Evolutionary conservation across 202 grass and related monocot genomes (phyloP).

Genomic region (Dendrocalamus latiflorus): DNA sequence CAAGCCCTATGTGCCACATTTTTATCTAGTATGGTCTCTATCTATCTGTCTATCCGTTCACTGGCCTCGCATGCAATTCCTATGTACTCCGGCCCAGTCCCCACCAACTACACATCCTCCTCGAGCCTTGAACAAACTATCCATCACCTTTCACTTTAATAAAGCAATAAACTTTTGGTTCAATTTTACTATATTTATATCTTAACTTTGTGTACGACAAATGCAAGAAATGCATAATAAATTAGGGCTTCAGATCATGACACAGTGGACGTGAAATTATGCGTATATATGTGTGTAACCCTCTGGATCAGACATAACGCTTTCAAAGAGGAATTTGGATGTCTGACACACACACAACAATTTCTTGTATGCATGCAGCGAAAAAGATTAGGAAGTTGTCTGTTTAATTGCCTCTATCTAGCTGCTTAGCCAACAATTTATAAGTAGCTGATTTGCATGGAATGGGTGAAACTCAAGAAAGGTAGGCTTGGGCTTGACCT

Average conservation of each 20-base stretch:
- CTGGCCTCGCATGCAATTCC: conserved; percentile 2
- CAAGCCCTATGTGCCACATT: conserved; percentile 22
- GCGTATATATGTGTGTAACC: too few species aligned
- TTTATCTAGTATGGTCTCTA: not conserved
- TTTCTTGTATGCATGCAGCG: too few species aligned
- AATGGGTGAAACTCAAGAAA: too few species aligned
- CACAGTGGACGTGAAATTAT: not conserved
- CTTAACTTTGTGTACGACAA: conserved; percentile 1
- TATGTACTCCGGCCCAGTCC: not conserved
- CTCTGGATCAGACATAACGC: too few species aligned
- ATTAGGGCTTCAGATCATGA: not conserved
- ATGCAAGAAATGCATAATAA: not conserved
- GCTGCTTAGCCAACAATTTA: too few species aligned
- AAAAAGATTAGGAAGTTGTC: too few species aligned
- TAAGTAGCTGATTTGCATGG: too few species aligned
- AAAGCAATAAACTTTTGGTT: conserved; percentile 30
- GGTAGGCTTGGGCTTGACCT: too few species aligned
- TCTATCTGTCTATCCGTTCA: not conserved
- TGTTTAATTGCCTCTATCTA: too few species aligned
- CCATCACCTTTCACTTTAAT: conserved; percentile 39
- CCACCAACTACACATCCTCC: conserved; percentile 33
- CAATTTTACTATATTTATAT: conserved; percentile 8
- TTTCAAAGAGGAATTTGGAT: too few species aligned
- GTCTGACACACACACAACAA: too few species aligned
- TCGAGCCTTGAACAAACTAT: conserved; percentile 36